Conservation (phyloP, 306 rosid genomes). For the Vigna nakashimae region DNA sequence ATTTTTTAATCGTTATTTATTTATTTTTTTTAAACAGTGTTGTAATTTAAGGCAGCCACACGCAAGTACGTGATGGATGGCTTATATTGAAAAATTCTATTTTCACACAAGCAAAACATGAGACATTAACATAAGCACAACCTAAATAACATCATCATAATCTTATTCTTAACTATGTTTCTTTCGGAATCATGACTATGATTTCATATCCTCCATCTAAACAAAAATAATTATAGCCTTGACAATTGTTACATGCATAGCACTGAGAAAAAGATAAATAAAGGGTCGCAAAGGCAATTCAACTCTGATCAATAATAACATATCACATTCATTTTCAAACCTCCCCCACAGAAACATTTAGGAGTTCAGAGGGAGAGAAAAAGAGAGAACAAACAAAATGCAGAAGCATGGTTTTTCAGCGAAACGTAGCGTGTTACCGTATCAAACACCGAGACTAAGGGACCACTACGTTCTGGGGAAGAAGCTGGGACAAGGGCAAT, state of each 20-base stretch:
- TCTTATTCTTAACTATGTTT: background rate
- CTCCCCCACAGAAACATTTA: slow-evolving; percentile 6
- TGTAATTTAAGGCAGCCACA: background rate
- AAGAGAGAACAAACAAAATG: slow-evolving; percentile 41
- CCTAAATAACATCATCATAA: background rate
- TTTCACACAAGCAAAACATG: background rate
- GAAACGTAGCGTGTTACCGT: slow-evolving; percentile 62
- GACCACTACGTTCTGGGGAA: slow-evolving; percentile 82
- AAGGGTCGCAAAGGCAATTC: slow-evolving; percentile 1
- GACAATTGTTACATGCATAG: slow-evolving; percentile 32
- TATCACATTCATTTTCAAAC: background rate
- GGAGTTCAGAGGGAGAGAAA: slow-evolving; percentile 10
- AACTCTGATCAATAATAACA: background rate
- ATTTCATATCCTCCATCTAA: background rate
- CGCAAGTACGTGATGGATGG: background rate
- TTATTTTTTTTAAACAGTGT: background rate
- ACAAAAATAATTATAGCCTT: slow-evolving; percentile 22
- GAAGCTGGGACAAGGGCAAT: slow-evolving; percentile 89
- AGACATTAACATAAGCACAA: background rate
- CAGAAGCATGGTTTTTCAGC: slow-evolving; percentile 50
- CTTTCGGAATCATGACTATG: background rate
- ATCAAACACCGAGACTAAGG: slow-evolving; percentile 71
- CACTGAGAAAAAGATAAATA: slow-evolving; percentile 32
- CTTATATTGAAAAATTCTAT: slow-evolving; percentile 5
- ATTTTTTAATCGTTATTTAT: too few relatives aligned